A percentile compares a stretch with the other conserved stretches of the same genome.
Evolutionary conservation across 2,329 filamentous ascomycete genomes (phyloP).

Genomic region (Fusarium incarnatum): DNA sequence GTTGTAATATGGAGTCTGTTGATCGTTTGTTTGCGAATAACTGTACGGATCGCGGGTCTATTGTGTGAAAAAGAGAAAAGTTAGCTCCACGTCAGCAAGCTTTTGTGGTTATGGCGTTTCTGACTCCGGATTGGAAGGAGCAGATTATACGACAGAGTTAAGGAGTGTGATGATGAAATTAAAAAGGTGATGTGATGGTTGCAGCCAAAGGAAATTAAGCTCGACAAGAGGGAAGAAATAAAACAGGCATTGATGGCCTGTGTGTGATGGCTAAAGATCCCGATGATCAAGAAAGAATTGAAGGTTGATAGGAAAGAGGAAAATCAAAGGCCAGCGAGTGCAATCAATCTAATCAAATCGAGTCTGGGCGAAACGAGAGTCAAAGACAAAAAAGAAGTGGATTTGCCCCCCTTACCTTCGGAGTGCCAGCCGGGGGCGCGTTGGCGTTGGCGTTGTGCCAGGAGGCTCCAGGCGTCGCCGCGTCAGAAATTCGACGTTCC

Average conservation of each 20-base stretch:
- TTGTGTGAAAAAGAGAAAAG: constrained; percentile 40
- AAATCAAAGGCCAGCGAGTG: constrained; percentile 36
- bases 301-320: constrained; percentile 31
- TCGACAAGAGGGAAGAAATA: constrained; percentile 16
- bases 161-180: constrained; percentile 39
- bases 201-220: constrained; percentile 26
- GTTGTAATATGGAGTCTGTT: constrained; percentile 61
- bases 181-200: constrained; percentile 34
- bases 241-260: constrained; percentile 43
- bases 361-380: constrained; percentile 38
- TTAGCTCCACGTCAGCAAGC: constrained; percentile 46
- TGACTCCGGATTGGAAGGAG: constrained; percentile 26
- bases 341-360: constrained; percentile 38
- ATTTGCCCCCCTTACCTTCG: constrained; percentile 60
- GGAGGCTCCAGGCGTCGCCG: constrained; percentile 48
- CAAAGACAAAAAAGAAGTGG: constrained; percentile 47
- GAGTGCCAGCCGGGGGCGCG: constrained; percentile 56
- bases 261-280: constrained; percentile 24
- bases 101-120: constrained; percentile 29
- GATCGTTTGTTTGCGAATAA: constrained; percentile 59
- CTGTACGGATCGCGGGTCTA: constrained; percentile 65
- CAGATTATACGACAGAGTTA: constrained; percentile 30
- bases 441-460: constrained; percentile 55
- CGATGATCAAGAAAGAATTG: constrained; percentile 24
- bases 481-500: constrained; percentile 60